Evolutionary conservation across 2,329 filamentous ascomycete genomes (phyloP).

Genomic region (Diplodia seriata): DNA sequence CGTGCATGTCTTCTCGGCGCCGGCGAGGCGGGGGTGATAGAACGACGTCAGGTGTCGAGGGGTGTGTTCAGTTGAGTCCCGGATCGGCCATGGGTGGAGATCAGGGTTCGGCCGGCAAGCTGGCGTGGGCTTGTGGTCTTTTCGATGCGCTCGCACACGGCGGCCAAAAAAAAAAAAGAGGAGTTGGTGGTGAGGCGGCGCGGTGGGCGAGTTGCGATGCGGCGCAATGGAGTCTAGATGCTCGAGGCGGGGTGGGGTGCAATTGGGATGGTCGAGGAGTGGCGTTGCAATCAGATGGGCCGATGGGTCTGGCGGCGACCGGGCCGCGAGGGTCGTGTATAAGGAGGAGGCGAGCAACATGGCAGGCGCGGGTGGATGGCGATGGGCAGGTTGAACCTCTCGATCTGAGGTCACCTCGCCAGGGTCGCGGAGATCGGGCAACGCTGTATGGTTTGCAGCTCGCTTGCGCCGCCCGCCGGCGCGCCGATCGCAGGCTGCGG

Average conservation of each 20-base stretch:
- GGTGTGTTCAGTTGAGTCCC: constrained; percentile 6
- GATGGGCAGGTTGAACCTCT: constrained; percentile 30
- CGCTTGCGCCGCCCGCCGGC: constrained; percentile 15
- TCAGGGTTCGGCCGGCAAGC: neutral
- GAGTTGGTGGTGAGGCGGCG: neutral
- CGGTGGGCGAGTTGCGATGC: neutral
- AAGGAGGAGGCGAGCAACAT: constrained; percentile 12
- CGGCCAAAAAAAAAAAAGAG: neutral
- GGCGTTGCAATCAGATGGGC: constrained; percentile 2
- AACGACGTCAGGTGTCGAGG: constrained; percentile 10
- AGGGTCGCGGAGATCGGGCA: constrained; percentile 25
- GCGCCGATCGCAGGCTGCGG: constrained; percentile 9
- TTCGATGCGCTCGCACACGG: neutral
- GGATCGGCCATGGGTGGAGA: constrained; percentile 31
- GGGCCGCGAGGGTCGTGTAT: constrained; percentile 28
- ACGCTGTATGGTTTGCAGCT: constrained; percentile 30
- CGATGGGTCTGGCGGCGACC: neutral
- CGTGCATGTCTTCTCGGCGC: neutral
- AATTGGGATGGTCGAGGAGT: neutral
- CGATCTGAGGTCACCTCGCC: constrained; percentile 12
- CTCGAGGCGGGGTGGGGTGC: neutral
- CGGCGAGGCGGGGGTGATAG: neutral
- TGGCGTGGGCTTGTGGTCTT: neutral
- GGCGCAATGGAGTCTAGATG: neutral
- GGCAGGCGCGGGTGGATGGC: constrained; percentile 19